Evolutionary conservation across 129 eudicot species (phyloP).

Genomic region (Artemisia argyi): DNA sequence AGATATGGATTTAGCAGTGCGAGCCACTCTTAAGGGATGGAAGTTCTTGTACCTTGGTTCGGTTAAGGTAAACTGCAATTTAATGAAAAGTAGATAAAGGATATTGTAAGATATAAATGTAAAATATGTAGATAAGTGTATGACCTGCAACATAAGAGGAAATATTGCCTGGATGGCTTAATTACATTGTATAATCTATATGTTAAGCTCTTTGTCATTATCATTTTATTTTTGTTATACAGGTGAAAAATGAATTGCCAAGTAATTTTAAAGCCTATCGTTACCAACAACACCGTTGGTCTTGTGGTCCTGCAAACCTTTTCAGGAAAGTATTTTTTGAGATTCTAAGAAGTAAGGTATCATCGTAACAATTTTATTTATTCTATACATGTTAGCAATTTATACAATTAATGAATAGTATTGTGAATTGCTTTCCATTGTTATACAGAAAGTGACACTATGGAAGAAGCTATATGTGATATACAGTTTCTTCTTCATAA

Average conservation of each 20-base stretch:
- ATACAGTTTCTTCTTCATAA: conserved; percentile 33
- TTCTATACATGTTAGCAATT: background rate
- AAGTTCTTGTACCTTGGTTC: conserved; percentile 46
- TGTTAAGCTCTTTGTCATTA: background rate
- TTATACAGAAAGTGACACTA: conserved; percentile 26
- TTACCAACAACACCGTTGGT: conserved; percentile 54
- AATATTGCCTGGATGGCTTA: background rate
- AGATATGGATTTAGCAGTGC: conserved; percentile 45
- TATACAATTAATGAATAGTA: background rate
- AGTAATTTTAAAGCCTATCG: conserved; percentile 53
- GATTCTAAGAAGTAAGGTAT: conserved; percentile 37
- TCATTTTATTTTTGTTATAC: background rate
- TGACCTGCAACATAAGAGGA: background rate
- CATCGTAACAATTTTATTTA: background rate
- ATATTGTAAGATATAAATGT: no score
- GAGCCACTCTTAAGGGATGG: conserved; percentile 45
- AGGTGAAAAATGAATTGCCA: conserved; percentile 53
- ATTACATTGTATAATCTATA: background rate
- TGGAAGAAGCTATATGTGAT: conserved; percentile 33
- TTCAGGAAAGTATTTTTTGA: conserved; percentile 46
- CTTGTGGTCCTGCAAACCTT: conserved; percentile 53
- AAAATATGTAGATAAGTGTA: no score
- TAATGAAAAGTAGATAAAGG: background rate
- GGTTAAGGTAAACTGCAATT: conserved; percentile 25
- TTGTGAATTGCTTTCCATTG: background rate